These are phyloP conservation scores for Senna tora DNA, from an alignment of 306 rosid species.

Conservation along the genomic window DNA sequence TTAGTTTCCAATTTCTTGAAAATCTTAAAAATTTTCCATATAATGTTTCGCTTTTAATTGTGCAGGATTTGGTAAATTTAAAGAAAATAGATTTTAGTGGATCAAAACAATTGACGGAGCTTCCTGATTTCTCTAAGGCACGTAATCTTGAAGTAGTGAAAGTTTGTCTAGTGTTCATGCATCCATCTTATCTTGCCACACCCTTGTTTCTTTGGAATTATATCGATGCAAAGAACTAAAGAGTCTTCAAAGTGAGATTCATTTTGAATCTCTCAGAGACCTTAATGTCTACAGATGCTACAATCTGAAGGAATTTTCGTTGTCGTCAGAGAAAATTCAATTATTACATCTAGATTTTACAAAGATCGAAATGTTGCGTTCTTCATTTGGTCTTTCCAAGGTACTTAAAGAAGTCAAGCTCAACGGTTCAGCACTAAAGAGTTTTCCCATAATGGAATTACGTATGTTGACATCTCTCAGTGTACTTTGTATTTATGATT, in stretches of 20 bases:
- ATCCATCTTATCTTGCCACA: constrained; percentile 21
- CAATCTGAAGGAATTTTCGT: background rate
- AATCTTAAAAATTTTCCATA: background rate
- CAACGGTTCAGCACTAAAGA: background rate
- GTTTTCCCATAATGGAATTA: background rate
- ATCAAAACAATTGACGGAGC: background rate
- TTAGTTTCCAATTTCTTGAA: background rate
- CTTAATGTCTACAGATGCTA: background rate
- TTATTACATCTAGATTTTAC: no score
- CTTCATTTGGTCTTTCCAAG: background rate
- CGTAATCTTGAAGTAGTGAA: background rate
- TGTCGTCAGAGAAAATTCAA: background rate
- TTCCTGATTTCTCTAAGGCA: constrained; percentile 15
- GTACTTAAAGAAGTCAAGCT: background rate
- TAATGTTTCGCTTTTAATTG: background rate
- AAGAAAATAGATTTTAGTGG: background rate
- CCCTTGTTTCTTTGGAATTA: background rate
- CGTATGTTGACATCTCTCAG: background rate
- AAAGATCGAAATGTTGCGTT: background rate
- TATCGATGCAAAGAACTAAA: constrained; percentile 18
- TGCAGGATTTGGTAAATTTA: constrained; percentile 22
- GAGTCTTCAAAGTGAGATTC: constrained; percentile 25
- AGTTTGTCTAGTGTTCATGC: constrained; percentile 16
- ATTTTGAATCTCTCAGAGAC: background rate
- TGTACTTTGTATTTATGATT: background rate